Evolutionary conservation across 768 basidiomycete genomes (phyloP).

Genomic region (Erythrobasidium yunnanense): DNA sequence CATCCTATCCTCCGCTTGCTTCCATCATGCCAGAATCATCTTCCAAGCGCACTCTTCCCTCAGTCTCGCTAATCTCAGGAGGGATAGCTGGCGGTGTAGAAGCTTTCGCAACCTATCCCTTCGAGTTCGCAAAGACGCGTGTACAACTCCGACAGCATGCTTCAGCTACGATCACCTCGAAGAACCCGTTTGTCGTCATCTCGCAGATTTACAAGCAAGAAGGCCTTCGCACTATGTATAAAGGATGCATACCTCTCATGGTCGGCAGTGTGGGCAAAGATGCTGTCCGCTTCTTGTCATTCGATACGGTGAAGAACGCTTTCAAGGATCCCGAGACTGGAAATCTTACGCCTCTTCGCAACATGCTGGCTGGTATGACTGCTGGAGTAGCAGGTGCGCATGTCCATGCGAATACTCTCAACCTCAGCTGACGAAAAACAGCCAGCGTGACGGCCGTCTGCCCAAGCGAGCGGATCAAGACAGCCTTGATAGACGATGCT

Average conservation of each 20-base stretch:
- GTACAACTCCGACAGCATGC: slow-evolving; percentile 3
- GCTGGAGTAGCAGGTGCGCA: slow-evolving; percentile 10
- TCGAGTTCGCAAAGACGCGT: slow-evolving; percentile 28
- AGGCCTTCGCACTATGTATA: slow-evolving; percentile 22
- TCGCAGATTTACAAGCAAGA: slow-evolving; percentile 12
- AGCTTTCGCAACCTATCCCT: slow-evolving; percentile 17
- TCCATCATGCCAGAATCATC: not conserved
- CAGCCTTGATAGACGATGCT: slow-evolving; percentile 24
- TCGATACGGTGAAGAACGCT: slow-evolving; percentile 24
- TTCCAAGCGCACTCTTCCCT: slow-evolving; percentile 1
- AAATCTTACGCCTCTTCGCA: slow-evolving; percentile 13
- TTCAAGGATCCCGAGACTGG: slow-evolving; percentile 21
- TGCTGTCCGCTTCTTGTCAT: slow-evolving; percentile 27
- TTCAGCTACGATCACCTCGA: not conserved
- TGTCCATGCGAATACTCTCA: not conserved
- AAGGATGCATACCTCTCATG: not conserved
- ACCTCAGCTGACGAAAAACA: no score
- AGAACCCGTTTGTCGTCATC: slow-evolving; percentile 22
- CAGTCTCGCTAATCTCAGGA: slow-evolving; percentile 20
- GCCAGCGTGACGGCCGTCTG: slow-evolving; percentile 16
- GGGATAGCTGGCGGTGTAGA: slow-evolving; percentile 27
- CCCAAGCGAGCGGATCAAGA: slow-evolving; percentile 23
- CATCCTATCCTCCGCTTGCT: no score
- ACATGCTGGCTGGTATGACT: slow-evolving; percentile 22
- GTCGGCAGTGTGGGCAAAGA: slow-evolving; percentile 25